A percentile compares a stretch with the other conserved stretches of the same genome.
These are phyloP conservation scores for Phialemoniopsis sp. DNA, from an alignment of 2,329 filamentous ascomycete species.

Conservation along the genomic window DNA sequence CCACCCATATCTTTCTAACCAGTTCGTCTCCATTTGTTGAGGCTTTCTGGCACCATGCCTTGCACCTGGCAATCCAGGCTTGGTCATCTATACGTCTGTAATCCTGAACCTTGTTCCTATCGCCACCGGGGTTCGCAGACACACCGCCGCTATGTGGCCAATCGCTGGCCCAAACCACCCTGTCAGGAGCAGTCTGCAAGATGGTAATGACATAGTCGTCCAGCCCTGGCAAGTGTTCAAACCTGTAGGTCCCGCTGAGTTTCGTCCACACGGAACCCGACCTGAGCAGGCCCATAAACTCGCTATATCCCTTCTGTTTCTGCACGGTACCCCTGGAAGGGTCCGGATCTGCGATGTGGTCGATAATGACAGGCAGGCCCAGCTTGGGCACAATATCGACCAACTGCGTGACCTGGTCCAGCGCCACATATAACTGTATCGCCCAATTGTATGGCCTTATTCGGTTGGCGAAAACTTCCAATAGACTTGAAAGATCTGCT, in stretches of 20 bases:
- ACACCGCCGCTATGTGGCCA: slow-evolving; percentile 18
- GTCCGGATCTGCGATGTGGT: slow-evolving; percentile 18
- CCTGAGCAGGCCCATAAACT: slow-evolving; percentile 13
- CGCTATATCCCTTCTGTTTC: slow-evolving; percentile 9
- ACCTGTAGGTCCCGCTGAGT: slow-evolving; percentile 19
- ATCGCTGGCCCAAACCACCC: slow-evolving; percentile 15
- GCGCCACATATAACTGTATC: slow-evolving; percentile 21
- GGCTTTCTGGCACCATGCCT: slow-evolving; percentile 7
- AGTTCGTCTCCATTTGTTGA: slow-evolving; percentile 10
- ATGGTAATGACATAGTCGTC: slow-evolving; percentile 14
- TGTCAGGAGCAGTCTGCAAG: slow-evolving; percentile 12
- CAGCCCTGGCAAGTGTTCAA: slow-evolving; percentile 10
- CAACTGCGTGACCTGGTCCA: slow-evolving; percentile 15
- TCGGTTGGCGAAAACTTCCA: slow-evolving; percentile 15
- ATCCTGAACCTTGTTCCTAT: slow-evolving; percentile 11
- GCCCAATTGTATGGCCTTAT: slow-evolving; percentile 19
- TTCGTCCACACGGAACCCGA: slow-evolving; percentile 15
- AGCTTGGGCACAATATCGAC: slow-evolving; percentile 15
- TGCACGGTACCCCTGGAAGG: slow-evolving; percentile 7
- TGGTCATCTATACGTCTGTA: slow-evolving; percentile 11
- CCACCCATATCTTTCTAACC: slow-evolving; percentile 13
- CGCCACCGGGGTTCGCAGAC: slow-evolving; percentile 12
- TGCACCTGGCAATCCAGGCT: slow-evolving; percentile 8
- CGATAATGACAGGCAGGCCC: slow-evolving; percentile 17
- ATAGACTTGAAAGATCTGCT: slow-evolving; percentile 12